Base-by-base conservation (phyloP, 352 stramenopile species). In the Pythium coloratum region DNA sequence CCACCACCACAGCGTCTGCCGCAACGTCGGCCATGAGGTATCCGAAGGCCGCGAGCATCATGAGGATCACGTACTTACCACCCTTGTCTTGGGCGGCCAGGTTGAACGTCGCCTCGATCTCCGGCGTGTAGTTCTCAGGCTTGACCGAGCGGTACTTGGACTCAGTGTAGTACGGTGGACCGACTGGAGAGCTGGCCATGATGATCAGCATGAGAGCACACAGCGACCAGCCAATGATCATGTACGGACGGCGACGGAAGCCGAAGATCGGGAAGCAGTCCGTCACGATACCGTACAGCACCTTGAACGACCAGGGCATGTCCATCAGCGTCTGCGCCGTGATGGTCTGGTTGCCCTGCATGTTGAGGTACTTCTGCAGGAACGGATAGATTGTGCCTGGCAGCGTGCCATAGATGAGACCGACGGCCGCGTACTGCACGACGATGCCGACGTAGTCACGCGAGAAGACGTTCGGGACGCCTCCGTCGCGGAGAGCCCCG, bases 291-390 rank as follows among this genome's bases (percentile, higher is more conserved):
- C 82, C 82, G 64, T 83, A 81, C 47, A 91, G 86, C 6, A 85
- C 74, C 68, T 88, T 89, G 67, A 89, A 82, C 26, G 75, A 87
- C 81, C 81, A 89, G 0, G 76, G 77, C 5, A 89, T 53, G 4
- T 66, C 28, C 16, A 86, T 60, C 2, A 88, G 66, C 51, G 71
- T 65, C 26, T 36, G 55, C 4, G 77, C 80, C 0, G 80, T 64
- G 6, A 68, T 63, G 3, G 73, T 64, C 24, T 72, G 60, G 8
- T 62, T 64, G 13, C 76, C 77, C 6, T 74, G 66, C 12, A 69
- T 59, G 64, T 87, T 85, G 16, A 89, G 57, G 72, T 89, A 89
- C 10, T 73, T 47, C 40, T 75, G 61, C 34, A 86, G 56, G 67
- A 89, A 82, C 34, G 81, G 81, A 61, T 86, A 84, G 59, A 89